phyloP scores from a whole-genome alignment of 2,329 filamentous ascomycete genomes.

The Aspergillus quadricinctus region DNA sequence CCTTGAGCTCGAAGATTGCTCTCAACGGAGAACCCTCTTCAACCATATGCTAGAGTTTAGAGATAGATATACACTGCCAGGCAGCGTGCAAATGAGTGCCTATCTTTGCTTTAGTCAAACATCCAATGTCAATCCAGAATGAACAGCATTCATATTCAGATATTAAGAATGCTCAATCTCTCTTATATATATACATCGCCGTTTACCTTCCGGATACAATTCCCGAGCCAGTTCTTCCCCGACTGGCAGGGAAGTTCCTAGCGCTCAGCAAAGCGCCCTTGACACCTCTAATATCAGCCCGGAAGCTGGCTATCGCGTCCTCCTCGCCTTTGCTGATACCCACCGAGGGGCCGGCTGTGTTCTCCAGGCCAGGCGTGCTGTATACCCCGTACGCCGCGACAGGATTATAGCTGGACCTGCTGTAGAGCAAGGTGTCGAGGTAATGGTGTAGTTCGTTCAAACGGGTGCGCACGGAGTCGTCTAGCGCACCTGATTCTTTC shows the following conservation, averaged over 20 bases:
- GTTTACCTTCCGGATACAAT: constrained; percentile 5
- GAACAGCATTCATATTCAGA: neutral
- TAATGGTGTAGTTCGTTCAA: constrained; percentile 49
- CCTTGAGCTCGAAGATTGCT: neutral
- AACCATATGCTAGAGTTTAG: neutral
- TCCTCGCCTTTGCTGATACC: constrained; percentile 43
- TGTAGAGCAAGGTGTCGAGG: constrained; percentile 46
- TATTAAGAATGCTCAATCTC: neutral
- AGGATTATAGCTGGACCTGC: constrained; percentile 24
- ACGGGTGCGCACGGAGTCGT: constrained; percentile 30
- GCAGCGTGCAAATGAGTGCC: neutral
- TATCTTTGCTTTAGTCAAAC: neutral
- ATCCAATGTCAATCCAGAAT: neutral
- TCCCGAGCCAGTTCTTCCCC: constrained; percentile 22
- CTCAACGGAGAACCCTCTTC: neutral
- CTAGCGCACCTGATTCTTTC: constrained; percentile 29
- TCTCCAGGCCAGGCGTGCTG: constrained; percentile 26
- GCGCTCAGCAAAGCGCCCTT: constrained; percentile 62
- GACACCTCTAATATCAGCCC: constrained; percentile 57
- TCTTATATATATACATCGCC: neutral
- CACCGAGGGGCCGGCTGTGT: constrained; percentile 12
- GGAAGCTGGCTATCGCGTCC: constrained; percentile 56
- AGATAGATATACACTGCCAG: neutral
- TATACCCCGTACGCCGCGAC: constrained; percentile 33
- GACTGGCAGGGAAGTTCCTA: constrained; percentile 52